Percentiles rank a stretch among this genome's conserved stretches.
Conservation (phyloP, 306 rosid genomes). For the Acmispon strigosus region DNA sequence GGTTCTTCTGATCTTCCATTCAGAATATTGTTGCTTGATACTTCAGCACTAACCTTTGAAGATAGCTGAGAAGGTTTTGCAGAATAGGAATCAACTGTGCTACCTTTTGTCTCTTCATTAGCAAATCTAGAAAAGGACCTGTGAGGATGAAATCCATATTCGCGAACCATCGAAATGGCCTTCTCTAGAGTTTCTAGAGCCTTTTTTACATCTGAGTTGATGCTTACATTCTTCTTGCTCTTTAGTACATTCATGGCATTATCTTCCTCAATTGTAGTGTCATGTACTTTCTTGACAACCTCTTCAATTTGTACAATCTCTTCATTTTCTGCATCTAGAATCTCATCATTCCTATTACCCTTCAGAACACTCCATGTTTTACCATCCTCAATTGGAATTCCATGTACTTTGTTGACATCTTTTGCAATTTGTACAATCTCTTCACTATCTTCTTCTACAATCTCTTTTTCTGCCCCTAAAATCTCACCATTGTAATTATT, state of each 20-base stretch:
- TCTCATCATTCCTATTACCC: slow-evolving; percentile 41
- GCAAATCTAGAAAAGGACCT: slow-evolving; percentile 27
- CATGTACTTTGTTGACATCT: slow-evolving; percentile 11
- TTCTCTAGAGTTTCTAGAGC: slow-evolving; percentile 78
- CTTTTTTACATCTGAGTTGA: slow-evolving; percentile 62
- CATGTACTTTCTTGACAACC: slow-evolving; percentile 9
- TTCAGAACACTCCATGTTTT: neutral
- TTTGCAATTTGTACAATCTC: slow-evolving; percentile 44
- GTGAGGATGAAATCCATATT: slow-evolving; percentile 35
- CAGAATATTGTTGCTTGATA: slow-evolving; percentile 4
- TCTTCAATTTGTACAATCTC: slow-evolving; percentile 44
- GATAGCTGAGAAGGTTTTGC: slow-evolving; percentile 15
- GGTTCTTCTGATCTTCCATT: slow-evolving; percentile 28
- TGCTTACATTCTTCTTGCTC: slow-evolving; percentile 25
- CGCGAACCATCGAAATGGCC: slow-evolving; percentile 45
- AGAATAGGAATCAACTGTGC: slow-evolving; percentile 19
- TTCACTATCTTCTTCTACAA: slow-evolving; percentile 45
- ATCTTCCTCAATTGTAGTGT: slow-evolving; percentile 12
- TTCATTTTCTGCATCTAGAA: slow-evolving; percentile 44
- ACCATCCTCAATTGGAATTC: slow-evolving; percentile 13
- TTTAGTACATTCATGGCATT: slow-evolving; percentile 15
- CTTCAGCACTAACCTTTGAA: slow-evolving; percentile 13
- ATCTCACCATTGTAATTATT: slow-evolving; percentile 9
- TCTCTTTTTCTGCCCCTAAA: slow-evolving; percentile 30
- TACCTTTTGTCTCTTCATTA: slow-evolving; percentile 27